Conservation (phyloP, 2,329 filamentous ascomycete genomes). For the Talaromyces piceae region DNA sequence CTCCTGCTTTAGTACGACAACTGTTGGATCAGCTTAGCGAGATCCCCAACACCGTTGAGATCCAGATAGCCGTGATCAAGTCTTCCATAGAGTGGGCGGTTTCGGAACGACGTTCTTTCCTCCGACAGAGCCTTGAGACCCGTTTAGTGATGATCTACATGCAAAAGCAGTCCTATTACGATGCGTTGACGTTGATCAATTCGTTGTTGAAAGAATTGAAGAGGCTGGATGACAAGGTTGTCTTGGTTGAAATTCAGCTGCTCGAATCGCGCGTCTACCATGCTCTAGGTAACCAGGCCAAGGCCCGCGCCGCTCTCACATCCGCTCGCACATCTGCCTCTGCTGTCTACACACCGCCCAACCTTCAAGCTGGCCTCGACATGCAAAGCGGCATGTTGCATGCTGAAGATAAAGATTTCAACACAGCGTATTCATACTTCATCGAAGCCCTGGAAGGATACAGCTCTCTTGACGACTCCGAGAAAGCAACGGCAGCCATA, state of each 20-base stretch:
- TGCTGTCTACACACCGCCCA: constrained; percentile 91
- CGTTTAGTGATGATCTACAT: constrained; percentile 91
- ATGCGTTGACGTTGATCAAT: constrained; percentile 94
- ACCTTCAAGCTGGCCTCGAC: constrained; percentile 91
- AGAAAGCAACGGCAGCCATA: constrained; percentile 88
- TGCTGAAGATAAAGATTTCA: constrained; percentile 98
- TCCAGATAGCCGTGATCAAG: constrained; percentile 90
- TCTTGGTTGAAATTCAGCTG: constrained; percentile 94
- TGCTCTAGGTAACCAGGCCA: constrained; percentile 90
- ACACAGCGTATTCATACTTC: constrained; percentile 97
- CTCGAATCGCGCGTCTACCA: constrained; percentile 97
- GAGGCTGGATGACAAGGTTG: constrained; percentile 95
- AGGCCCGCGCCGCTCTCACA: constrained; percentile 89
- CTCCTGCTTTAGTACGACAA: constrained; percentile 70
- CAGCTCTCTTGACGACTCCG: constrained; percentile 79
- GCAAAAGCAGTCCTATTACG: constrained; percentile 96
- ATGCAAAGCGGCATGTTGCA: constrained; percentile 99
- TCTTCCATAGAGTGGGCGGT: constrained; percentile 99
- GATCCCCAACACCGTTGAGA: constrained; percentile 91
- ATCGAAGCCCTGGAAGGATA: constrained; percentile 98
- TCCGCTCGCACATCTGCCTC: constrained; percentile 91
- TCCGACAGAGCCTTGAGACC: constrained; percentile 96
- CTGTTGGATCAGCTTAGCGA: constrained; percentile 90
- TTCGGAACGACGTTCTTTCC: constrained; percentile 86
- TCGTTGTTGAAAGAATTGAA: constrained; percentile 92